Base-by-base conservation (phyloP, 345 rosid species). In the Pugionium dolabratum region DNA sequence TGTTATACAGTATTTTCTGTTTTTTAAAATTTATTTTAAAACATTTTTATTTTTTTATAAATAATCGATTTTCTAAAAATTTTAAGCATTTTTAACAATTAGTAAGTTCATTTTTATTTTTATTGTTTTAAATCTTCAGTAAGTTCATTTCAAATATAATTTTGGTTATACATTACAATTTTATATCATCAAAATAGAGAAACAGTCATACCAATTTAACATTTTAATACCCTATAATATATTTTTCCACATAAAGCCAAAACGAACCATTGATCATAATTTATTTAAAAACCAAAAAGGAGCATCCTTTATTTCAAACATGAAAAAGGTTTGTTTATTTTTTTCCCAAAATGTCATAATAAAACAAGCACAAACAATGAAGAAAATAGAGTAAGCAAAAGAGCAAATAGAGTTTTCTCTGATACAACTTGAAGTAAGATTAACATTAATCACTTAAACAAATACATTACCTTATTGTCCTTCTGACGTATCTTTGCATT, bases 251-350 rank as follows among this genome's bases (percentile, higher is more conserved):
- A 58, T 63, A 7, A 25, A 10, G 32, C 64, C 59, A 70, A 44
- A 70, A 69, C 33, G 2, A 69, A 27, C 30, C 29, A 50, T 58
- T 59, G 10, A 40, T 59, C 31, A 9, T 5, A 7, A 7, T 32
- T 47, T 40, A 64, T 61, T 64, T 49, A 8, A 40, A 57, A 40
- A 1, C 40, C 52, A 28, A 58, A 58, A 50, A 64, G 66, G 66
- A 72, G 66, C 61, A 65, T 65, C 44, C 48, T 58, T 72, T 57
- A 57, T 72, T 72, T 43, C 59, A 65, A 72, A 72, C 66, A 64
- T 42, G 76, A 72, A 72, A 50, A 72, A 34, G 48, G 11, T 64
- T 64, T 43, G 54, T 64, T 58, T 64, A 66, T 41, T 65, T 58
- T 18, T 48, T 56, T 72, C 61, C 71, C 76, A 72, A 72, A 72